Percentiles rank a stretch among this genome's conserved stretches.
Evolutionary conservation across 306 rosid species (phyloP).

Genomic region (Rosa chinensis): DNA sequence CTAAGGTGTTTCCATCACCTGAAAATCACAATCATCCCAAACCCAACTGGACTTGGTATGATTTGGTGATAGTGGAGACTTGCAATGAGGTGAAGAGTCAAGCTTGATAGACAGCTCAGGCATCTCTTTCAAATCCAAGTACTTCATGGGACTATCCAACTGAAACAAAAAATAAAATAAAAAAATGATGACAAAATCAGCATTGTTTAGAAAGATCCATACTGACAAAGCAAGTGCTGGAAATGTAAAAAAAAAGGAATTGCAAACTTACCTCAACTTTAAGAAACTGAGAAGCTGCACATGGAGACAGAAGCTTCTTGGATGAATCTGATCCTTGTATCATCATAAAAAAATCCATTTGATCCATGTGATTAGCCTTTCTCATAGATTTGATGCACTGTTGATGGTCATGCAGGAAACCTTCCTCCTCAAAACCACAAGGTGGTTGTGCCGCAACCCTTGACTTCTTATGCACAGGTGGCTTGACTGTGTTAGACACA

Average conservation of each 20-base stretch:
- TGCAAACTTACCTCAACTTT: conserved; percentile 36
- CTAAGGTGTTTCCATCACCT: background rate
- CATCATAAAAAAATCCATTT: conserved; percentile 13
- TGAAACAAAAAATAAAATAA: background rate
- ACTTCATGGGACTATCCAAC: background rate
- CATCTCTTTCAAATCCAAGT: background rate
- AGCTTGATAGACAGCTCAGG: too few species aligned
- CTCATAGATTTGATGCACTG: conserved; percentile 52
- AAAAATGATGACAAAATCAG: background rate
- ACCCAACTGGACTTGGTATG: background rate
- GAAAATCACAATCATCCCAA: conserved; percentile 8
- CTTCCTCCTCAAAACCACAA: conserved; percentile 52
- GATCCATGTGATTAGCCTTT: conserved; percentile 26
- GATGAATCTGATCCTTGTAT: conserved; percentile 33
- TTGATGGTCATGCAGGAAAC: conserved; percentile 50
- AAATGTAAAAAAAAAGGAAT: background rate
- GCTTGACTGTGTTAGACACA: conserved; percentile 58
- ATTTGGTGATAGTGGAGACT: background rate
- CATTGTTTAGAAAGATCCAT: background rate
- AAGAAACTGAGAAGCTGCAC: background rate
- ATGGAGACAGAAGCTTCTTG: background rate
- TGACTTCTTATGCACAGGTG: conserved; percentile 29
- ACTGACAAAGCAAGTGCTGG: background rate
- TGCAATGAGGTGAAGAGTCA: background rate
- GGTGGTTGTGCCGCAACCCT: conserved; percentile 27